Conservation (phyloP, 306 rosid genomes). For the Trifolium fragiferum region DNA sequence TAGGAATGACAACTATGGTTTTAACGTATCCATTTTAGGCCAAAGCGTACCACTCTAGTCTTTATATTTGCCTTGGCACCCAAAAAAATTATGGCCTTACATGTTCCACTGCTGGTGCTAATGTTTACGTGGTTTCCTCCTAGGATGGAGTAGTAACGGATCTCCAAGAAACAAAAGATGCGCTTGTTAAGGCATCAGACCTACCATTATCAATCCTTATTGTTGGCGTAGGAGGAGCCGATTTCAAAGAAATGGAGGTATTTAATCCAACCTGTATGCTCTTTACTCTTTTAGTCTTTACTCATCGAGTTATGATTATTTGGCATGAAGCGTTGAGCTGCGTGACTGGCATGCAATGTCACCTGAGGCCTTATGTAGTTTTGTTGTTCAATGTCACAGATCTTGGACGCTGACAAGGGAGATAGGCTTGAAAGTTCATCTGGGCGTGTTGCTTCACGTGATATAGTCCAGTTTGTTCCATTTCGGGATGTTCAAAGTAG, state of each 20-base stretch:
- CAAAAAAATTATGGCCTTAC: constrained; percentile 5
- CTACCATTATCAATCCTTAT: constrained; percentile 95
- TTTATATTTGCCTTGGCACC: not conserved
- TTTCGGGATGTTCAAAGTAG: constrained; percentile 90
- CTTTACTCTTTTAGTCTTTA: constrained; percentile 24
- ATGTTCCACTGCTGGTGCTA: constrained; percentile 36
- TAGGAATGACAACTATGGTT: not conserved
- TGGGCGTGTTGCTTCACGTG: constrained; percentile 93
- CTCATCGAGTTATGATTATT: constrained; percentile 25
- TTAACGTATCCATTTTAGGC: not conserved
- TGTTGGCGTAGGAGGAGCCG: constrained; percentile 99
- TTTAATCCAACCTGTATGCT: constrained; percentile 3
- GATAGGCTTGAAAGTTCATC: constrained; percentile 87
- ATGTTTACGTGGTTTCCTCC: constrained; percentile 41
- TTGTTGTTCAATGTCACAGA: constrained; percentile 50
- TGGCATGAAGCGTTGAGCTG: not conserved
- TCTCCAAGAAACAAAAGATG: constrained; percentile 99
- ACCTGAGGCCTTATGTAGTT: constrained; percentile 32
- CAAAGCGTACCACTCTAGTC: not conserved
- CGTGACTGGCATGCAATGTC: constrained; percentile 7
- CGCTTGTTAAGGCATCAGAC: constrained; percentile 93
- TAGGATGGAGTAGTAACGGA: constrained; percentile 99
- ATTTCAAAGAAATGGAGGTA: constrained; percentile 99
- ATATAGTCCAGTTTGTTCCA: constrained; percentile 96
- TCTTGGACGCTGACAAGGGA: constrained; percentile 95